Base-by-base conservation (phyloP, 371 early-diverging fungal species). In the Mortierella sp. region DNA sequence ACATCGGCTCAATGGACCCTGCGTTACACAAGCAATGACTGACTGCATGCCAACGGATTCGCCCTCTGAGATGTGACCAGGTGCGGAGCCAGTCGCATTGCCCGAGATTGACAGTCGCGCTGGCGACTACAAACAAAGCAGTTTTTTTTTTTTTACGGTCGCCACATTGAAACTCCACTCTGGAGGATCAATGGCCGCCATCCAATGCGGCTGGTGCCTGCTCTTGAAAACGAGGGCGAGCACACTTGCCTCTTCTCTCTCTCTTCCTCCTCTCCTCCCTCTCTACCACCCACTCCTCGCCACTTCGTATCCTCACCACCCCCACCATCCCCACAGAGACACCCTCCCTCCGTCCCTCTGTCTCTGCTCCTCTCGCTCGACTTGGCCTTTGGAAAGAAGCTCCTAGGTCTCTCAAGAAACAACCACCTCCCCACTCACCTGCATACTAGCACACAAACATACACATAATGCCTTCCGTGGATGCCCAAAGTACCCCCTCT, bases 381-480 rank as follows among this genome's bases (percentile, higher is more conserved):
- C 34, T 10, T 43, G 51, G 1, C 50, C 26, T 31, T 24, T n/a
- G n/a, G 24, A 52, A 18, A 23, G 9, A 3, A 50, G 45, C 45
- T 19, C 38, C 23, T 31, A n/a, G 27, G 23, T 42, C 41, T 42
- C 42, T 45, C 45, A 34, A 34, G 42, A 56, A 16, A 23, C 27
- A 9, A 26, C 52, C 41, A 39, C 49, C 61, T 60, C 61, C 48
- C 51, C 41, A 41, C 51, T 39, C 60, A 38, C 49, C 28, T 28
- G 8, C 51, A 50, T 23, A 5, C 24, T 48, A 23, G 18, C 24
- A 48, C 24, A 34, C 28, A 45, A 14, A n/a, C 31, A 58, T 56
- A n/a, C 13, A 50, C 16, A 62, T 62, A 49, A 74, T 74, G 76
- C 76, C 76, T 53, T 68, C 69, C 19, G 62, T 53, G 47, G 76